Percentiles rank a stretch among this genome's conserved stretches.
phyloP scores from a whole-genome alignment of 352 stramenopile species.

The Globisporangium paroecandrum region DNA sequence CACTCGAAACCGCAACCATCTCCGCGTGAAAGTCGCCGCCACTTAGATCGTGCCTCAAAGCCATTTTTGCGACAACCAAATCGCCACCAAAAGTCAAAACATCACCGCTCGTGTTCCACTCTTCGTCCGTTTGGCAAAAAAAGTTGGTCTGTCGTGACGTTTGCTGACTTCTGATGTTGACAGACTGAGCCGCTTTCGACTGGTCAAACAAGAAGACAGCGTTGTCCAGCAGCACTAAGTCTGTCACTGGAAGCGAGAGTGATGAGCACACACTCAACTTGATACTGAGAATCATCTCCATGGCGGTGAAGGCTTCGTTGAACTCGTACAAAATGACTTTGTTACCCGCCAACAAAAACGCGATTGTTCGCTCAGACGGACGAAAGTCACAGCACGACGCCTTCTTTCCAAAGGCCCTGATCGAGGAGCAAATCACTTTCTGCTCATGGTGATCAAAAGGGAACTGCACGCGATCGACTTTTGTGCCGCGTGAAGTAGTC shows the following conservation, averaged over 20 bases:
- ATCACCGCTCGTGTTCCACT: conserved; percentile 2
- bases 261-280: conserved; percentile 16
- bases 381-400: not conserved
- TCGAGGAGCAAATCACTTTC: not conserved
- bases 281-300: conserved; percentile 12
- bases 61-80: conserved; percentile 23
- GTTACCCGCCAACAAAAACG: not conserved
- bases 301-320: conserved; percentile 13
- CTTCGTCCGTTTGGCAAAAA: not conserved
- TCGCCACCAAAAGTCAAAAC: conserved; percentile 24
- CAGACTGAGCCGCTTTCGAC: conserved; percentile 29
- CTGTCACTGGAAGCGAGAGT: conserved; percentile 7
- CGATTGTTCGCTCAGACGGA: conserved; percentile 6
- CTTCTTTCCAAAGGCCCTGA: not conserved
- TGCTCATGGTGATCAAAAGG: not conserved
- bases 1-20: conserved; percentile 23
- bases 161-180: conserved; percentile 44
- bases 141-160: conserved; percentile 26
- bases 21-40: conserved; percentile 8
- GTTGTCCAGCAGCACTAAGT: conserved; percentile 18
- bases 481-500: not conserved
- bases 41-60: conserved; percentile 2
- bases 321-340: conserved; percentile 16
- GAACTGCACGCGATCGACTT: conserved; percentile 9
- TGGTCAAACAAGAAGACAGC: conserved; percentile 26